Evolutionary conservation across 805 yeast species (phyloP).

Genomic region (Vanderwaltozyma verrucispora): DNA sequence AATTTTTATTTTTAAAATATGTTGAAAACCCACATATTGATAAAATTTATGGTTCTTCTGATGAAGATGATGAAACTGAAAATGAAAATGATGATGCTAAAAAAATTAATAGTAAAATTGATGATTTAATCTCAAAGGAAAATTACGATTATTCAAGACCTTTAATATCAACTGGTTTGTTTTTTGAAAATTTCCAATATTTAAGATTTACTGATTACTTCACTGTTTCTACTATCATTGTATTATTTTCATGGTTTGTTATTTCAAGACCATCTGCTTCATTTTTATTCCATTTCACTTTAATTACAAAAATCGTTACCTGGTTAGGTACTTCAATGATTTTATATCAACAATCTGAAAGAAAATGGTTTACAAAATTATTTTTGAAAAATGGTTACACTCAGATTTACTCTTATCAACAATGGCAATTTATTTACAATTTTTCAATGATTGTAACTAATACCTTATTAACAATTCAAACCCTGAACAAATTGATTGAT

Average conservation of each 20-base stretch:
- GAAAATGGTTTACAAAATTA: constrained; percentile 53
- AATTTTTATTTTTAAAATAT: constrained; percentile 59
- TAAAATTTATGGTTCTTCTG: constrained; percentile 49
- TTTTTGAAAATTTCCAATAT: constrained; percentile 48
- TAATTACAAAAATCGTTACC: constrained; percentile 40
- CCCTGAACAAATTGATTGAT: constrained; percentile 25
- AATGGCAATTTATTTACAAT: constrained; percentile 63
- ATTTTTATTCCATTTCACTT: constrained; percentile 32
- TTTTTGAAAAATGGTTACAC: constrained; percentile 56
- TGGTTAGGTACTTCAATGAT: constrained; percentile 41
- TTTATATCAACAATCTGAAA: constrained; percentile 47
- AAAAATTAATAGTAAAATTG: constrained; percentile 22
- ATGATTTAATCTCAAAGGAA: constrained; percentile 29
- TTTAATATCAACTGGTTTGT: constrained; percentile 37
- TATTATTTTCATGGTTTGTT: constrained; percentile 29
- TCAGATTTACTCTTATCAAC: constrained; percentile 53
- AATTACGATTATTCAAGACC: constrained; percentile 41
- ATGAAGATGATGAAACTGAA: constrained; percentile 8
- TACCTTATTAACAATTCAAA: constrained; percentile 36
- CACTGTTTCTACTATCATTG: constrained; percentile 36
- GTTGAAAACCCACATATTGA: constrained; percentile 86
- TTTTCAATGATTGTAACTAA: constrained; percentile 44
- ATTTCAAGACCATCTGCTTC: constrained; percentile 17
- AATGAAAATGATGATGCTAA: constrained; percentile 24
- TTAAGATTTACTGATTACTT: constrained; percentile 56